Evolutionary conservation across 1,284 basidiomycete genomes (phyloP).

Genomic region (Hypsizygus ulmarius): DNA sequence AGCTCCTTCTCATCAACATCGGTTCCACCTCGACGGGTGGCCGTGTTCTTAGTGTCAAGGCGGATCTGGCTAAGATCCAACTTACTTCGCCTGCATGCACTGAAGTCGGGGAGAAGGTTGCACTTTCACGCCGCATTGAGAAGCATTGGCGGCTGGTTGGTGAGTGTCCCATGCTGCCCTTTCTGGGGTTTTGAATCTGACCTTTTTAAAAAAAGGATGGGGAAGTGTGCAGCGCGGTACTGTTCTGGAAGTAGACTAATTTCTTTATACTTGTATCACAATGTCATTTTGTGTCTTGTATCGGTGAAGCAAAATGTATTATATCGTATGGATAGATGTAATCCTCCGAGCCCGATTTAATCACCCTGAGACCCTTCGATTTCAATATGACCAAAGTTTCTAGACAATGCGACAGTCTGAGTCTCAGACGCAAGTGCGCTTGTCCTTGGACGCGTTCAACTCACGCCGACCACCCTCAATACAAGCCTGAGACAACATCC

Average conservation of each 20-base stretch:
- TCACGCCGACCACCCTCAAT: too few species aligned
- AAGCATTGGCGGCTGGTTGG: slow-evolving; percentile 95
- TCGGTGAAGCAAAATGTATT: too few species aligned
- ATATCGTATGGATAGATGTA: too few species aligned
- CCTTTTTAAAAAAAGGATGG: slow-evolving; percentile 36
- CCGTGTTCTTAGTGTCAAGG: slow-evolving; percentile 88
- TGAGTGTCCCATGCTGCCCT: slow-evolving; percentile 34
- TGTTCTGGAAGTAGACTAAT: slow-evolving; percentile 48
- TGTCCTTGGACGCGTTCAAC: too few species aligned
- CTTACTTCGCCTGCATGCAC: slow-evolving; percentile 91
- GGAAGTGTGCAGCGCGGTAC: slow-evolving; percentile 53
- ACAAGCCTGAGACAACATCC: too few species aligned
- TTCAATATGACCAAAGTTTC: too few species aligned
- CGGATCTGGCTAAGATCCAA: slow-evolving; percentile 90
- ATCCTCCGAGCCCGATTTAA: too few species aligned
- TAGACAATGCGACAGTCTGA: too few species aligned
- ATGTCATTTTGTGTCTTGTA: slow-evolving; percentile 10
- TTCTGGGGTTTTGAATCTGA: not conserved
- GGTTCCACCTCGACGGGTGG: slow-evolving; percentile 94
- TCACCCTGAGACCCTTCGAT: too few species aligned
- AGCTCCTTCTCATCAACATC: slow-evolving; percentile 92
- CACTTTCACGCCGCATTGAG: slow-evolving; percentile 88
- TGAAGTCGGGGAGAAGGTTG: slow-evolving; percentile 94
- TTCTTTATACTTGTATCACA: not conserved
- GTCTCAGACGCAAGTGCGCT: too few species aligned